These are phyloP conservation scores for Cryptomeria japonica DNA, from an alignment of 75 land plant species.

Conservation along the genomic window DNA sequence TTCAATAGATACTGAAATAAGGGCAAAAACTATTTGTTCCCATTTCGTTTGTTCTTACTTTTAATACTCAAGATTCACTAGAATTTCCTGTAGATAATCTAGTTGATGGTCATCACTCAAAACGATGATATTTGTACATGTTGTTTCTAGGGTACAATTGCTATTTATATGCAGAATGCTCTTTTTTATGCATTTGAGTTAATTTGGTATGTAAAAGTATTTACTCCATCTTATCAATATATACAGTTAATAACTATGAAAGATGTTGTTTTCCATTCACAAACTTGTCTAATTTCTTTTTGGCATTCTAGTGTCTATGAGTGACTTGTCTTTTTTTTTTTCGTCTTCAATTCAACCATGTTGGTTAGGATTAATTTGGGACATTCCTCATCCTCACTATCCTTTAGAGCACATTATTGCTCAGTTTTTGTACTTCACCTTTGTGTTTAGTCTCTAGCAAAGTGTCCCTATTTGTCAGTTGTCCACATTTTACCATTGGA, in stretches of 20 bases:
- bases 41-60: not conserved
- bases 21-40: not conserved
- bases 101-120: not conserved
- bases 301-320: not conserved
- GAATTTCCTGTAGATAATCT: not conserved
- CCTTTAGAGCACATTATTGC: not conserved
- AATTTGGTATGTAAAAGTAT: not conserved
- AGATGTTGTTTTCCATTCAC: not conserved
- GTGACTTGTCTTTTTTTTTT: too few species aligned
- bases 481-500: not conserved
- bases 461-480: not conserved
- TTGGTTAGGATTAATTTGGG: not conserved
- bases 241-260: not conserved
- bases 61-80: not conserved
- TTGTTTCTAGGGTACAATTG: not conserved
- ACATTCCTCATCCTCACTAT: not conserved
- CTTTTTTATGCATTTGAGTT: not conserved
- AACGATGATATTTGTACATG: not conserved
- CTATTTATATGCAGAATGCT: not conserved
- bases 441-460: not conserved
- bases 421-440: not conserved
- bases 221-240: not conserved
- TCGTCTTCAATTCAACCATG: not conserved
- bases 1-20: not conserved
- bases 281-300: not conserved